phyloP scores from a whole-genome alignment of 176 grass and related monocot species.

The Tillandsia fasciculata region DNA sequence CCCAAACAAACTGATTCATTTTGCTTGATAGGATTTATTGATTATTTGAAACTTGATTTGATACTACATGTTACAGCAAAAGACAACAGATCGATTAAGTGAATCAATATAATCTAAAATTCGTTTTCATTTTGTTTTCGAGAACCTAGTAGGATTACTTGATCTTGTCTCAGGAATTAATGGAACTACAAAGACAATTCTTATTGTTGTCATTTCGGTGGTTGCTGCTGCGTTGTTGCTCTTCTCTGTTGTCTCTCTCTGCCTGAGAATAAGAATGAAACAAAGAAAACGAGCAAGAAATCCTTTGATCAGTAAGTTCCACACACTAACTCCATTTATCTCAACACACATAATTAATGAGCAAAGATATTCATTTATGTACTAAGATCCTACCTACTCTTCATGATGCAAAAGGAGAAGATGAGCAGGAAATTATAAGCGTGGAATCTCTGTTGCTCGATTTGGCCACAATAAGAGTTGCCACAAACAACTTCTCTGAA shows the following conservation, averaged over 20 bases:
- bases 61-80: neutral
- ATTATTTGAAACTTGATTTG: too few relatives aligned
- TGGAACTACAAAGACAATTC: constrained; percentile 1
- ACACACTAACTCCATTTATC: neutral
- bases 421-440: too few relatives aligned
- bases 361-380: neutral
- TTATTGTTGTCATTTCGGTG: constrained; percentile 15
- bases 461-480: too few relatives aligned
- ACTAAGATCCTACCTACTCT: neutral
- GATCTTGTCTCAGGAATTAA: neutral
- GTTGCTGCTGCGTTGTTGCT: constrained; percentile 11
- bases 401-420: neutral
- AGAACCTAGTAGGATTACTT: neutral
- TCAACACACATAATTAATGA: neutral
- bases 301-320: neutral
- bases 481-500: constrained; percentile 46
- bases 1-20: too few relatives aligned
- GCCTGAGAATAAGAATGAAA: constrained; percentile 4
- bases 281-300: neutral
- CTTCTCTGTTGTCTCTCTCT: constrained; percentile 12
- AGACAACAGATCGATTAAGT: too few relatives aligned
- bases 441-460: too few relatives aligned
- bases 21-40: too few relatives aligned
- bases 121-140: neutral
- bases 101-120: neutral